phyloP scores from a whole-genome alignment of 306 rosid species.

The Pterocarpus santalinus region DNA sequence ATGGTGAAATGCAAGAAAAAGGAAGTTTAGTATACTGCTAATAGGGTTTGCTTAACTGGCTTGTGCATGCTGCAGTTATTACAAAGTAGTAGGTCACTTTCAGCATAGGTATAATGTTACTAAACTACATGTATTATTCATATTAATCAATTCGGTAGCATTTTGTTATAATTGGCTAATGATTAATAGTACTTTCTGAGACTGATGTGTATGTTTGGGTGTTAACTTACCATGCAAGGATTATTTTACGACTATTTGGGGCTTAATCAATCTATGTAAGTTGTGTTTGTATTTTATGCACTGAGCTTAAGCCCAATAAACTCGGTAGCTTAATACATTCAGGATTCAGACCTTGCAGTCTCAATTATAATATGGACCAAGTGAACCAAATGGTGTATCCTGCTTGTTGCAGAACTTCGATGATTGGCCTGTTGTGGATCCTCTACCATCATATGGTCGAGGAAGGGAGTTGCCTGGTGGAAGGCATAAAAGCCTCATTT shows the following conservation, averaged over 20 bases:
- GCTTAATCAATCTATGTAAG: conserved; percentile 17
- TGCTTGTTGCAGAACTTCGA: conserved; percentile 59
- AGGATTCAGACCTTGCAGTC: conserved; percentile 25
- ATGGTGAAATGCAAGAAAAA: conserved; percentile 22
- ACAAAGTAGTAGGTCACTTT: too few relatives aligned
- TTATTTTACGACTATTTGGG: not conserved
- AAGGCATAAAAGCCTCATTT: conserved; percentile 80
- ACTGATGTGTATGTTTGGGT: not conserved
- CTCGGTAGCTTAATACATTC: not conserved
- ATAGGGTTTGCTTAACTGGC: not conserved
- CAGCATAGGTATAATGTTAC: too few relatives aligned
- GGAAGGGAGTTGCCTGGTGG: conserved; percentile 90
- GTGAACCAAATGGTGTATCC: conserved; percentile 40
- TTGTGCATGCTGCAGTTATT: conserved; percentile 27
- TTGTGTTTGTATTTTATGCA: conserved; percentile 29
- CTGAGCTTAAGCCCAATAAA: not conserved
- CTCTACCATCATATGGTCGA: conserved; percentile 89
- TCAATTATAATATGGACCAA: conserved; percentile 18
- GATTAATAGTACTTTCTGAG: not conserved
- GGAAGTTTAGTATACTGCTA: conserved; percentile 6
- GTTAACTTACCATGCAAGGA: not conserved
- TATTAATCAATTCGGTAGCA: not conserved
- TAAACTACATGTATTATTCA: not conserved
- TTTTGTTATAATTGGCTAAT: not conserved
- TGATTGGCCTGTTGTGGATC: conserved; percentile 81